A percentile compares a stretch with the other conserved stretches of the same genome.
Conservation (phyloP, 2,329 filamentous ascomycete genomes). For the Scytalidium lignicola region DNA sequence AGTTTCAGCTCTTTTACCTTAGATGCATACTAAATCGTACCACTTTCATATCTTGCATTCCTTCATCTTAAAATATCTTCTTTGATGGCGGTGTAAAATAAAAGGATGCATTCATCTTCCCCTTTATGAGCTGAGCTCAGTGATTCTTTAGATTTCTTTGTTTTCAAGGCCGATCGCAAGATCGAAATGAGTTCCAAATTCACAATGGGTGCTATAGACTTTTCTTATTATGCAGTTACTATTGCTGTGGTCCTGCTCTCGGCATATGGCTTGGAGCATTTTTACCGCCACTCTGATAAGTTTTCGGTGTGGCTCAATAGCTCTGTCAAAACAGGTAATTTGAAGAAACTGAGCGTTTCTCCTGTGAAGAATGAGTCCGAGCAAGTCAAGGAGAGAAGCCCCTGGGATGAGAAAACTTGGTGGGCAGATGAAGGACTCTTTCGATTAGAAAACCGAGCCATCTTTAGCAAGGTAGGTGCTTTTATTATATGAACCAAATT, state of each 20-base stretch:
- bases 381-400: not conserved
- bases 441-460: constrained; percentile 3
- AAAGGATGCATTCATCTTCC: not conserved
- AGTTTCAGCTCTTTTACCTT: not conserved
- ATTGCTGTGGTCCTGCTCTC: not conserved
- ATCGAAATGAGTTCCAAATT: not conserved
- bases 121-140: not conserved
- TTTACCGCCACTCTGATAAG: not conserved
- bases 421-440: constrained; percentile 19
- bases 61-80: not conserved
- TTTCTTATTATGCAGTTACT: not conserved
- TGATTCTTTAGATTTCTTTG: not conserved
- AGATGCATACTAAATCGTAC: not conserved
- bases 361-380: not conserved
- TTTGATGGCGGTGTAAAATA: not conserved
- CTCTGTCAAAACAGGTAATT: not conserved
- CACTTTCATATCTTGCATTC: not conserved
- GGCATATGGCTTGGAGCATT: not conserved
- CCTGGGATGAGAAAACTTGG: constrained; percentile 8
- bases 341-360: not conserved
- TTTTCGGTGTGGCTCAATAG: not conserved
- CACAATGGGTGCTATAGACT: not conserved
- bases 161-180: not conserved
- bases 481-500: not conserved
- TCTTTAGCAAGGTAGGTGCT: constrained; percentile 17